Percentiles rank a stretch among this genome's conserved stretches.
Evolutionary conservation across 2,329 filamentous ascomycete genomes (phyloP).

Genomic region (Diplodia corticola): DNA sequence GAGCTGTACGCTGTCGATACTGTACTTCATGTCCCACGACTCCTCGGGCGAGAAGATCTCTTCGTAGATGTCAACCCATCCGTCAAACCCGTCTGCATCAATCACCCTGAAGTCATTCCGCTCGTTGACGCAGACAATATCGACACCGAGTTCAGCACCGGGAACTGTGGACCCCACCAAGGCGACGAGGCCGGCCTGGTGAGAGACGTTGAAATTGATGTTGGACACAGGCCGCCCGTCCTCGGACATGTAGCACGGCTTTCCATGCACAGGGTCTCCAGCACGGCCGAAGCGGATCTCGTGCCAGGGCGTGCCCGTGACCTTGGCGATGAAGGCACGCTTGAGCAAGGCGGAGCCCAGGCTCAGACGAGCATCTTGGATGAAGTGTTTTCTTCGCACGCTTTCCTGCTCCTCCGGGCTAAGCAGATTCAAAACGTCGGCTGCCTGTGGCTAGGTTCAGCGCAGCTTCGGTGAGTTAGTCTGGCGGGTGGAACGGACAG

Average conservation of each 20-base stretch:
- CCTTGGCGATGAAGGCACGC: constrained; percentile 64
- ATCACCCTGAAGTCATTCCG: constrained; percentile 62
- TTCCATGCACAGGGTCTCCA: constrained; percentile 53
- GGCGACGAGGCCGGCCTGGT: constrained; percentile 74
- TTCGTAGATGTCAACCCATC: constrained; percentile 70
- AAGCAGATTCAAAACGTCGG: constrained; percentile 45
- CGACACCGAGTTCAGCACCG: constrained; percentile 63
- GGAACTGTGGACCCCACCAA: constrained; percentile 55
- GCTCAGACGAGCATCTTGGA: constrained; percentile 72
- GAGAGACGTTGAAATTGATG: constrained; percentile 74
- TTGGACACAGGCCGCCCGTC: constrained; percentile 38
- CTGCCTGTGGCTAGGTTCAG: constrained; percentile 36
- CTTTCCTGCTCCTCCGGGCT: constrained; percentile 56
- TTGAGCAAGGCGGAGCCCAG: constrained; percentile 74
- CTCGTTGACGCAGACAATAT: constrained; percentile 75
- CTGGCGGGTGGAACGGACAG: constrained; percentile 30
- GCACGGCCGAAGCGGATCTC: constrained; percentile 57
- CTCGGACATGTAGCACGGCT: constrained; percentile 51
- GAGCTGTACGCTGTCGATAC: constrained; percentile 39
- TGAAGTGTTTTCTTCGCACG: constrained; percentile 63
- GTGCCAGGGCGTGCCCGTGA: constrained; percentile 61
- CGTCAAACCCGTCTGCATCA: constrained; percentile 63
- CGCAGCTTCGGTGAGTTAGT: not conserved
- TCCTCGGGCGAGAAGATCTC: constrained; percentile 69
- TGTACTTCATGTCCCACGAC: constrained; percentile 59